A percentile compares a stretch with the other conserved stretches of the same genome.
These are phyloP conservation scores for Globisporangium spinosum DNA, from an alignment of 352 stramenopile species.

Conservation along the genomic window DNA sequence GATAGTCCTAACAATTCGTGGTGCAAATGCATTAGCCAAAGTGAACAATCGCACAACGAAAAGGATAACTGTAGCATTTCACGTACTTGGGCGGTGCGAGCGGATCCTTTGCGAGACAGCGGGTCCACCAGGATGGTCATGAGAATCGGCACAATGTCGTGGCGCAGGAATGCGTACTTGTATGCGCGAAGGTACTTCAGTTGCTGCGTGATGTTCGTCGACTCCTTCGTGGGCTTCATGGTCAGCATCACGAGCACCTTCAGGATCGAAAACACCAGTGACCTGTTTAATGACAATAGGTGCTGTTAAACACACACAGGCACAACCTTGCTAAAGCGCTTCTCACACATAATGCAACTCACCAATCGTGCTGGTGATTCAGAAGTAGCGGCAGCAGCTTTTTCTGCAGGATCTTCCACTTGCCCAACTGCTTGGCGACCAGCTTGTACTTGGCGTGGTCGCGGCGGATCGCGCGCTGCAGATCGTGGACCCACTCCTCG, in stretches of 20 bases:
- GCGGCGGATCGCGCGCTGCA: constrained; percentile 76
- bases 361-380: constrained; percentile 85
- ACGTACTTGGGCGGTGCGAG: constrained; percentile 42
- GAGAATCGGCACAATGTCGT: constrained; percentile 70
- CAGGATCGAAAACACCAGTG: constrained; percentile 85
- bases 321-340: background rate
- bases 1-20: constrained; percentile 43
- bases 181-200: constrained; percentile 79
- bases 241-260: constrained; percentile 91
- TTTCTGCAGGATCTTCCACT: constrained; percentile 87
- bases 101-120: constrained; percentile 56
- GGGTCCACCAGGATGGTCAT: constrained; percentile 85
- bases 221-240: constrained; percentile 79
- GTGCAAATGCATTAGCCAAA: background rate
- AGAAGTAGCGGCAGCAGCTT: constrained; percentile 83
- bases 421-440: constrained; percentile 79
- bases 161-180: constrained; percentile 80
- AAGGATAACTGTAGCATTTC: background rate
- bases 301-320: background rate
- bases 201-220: constrained; percentile 75
- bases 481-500: constrained; percentile 80
- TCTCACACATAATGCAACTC: background rate
- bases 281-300: constrained; percentile 19
- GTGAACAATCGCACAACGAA: background rate
- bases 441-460: constrained; percentile 83